Evolutionary conservation across 2,329 filamentous ascomycete genomes (phyloP).

Genomic region (Cylindrodendrum hubeiense): DNA sequence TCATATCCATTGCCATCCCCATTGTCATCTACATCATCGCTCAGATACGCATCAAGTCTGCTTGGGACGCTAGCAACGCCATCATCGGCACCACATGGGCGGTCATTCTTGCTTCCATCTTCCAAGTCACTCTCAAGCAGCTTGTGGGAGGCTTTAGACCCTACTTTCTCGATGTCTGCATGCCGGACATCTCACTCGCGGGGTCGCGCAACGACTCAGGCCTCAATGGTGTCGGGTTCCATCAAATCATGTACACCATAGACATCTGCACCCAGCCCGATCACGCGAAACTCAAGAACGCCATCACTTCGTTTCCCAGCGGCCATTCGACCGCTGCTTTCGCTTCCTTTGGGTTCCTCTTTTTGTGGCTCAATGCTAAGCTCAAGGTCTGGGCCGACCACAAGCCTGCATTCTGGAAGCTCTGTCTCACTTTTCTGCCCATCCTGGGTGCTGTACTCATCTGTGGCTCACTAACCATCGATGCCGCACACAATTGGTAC

Average conservation of each 20-base stretch:
- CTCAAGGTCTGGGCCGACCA: conserved; percentile 77
- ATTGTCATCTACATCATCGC: conserved; percentile 67
- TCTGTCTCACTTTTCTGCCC: conserved; percentile 68
- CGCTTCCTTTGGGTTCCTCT: conserved; percentile 73
- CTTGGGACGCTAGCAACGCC: conserved; percentile 73
- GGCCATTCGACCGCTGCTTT: conserved; percentile 76
- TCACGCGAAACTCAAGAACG: conserved; percentile 67
- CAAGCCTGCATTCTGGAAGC: conserved; percentile 76
- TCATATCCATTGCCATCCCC: conserved; percentile 69
- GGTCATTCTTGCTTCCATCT: conserved; percentile 69
- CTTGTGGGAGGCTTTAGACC: conserved; percentile 74
- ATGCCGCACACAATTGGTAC: conserved; percentile 78
- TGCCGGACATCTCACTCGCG: conserved; percentile 63
- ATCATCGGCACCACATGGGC: conserved; percentile 72
- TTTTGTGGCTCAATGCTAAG: conserved; percentile 78
- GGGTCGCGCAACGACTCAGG: conserved; percentile 55
- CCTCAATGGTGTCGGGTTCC: conserved; percentile 63
- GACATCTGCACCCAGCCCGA: conserved; percentile 71
- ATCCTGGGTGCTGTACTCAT: conserved; percentile 71
- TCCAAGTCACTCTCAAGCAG: conserved; percentile 76
- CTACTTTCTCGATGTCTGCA: conserved; percentile 74
- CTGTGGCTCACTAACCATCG: conserved; percentile 71
- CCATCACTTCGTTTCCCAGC: conserved; percentile 75
- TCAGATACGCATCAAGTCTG: conserved; percentile 68
- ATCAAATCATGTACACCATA: conserved; percentile 72